Evolutionary conservation across 1,284 basidiomycete species (phyloP).

Genomic region (Sphagnurus paluster): DNA sequence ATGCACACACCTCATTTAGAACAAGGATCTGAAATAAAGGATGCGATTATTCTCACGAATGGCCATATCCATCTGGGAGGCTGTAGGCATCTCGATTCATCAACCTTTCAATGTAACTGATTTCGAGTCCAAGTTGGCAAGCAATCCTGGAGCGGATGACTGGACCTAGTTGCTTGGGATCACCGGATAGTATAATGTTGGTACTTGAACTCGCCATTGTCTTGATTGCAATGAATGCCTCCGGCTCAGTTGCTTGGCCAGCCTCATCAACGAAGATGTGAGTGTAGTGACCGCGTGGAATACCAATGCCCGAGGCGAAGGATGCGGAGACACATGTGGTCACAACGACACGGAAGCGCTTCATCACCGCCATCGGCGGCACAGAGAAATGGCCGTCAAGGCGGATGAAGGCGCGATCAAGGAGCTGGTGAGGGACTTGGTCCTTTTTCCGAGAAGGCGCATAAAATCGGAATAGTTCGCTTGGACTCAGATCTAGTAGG

Average conservation of each 20-base stretch:
- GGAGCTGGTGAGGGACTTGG: constrained; percentile 44
- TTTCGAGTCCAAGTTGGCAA: constrained; percentile 48
- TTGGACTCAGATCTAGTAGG: constrained; percentile 38
- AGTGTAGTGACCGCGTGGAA: constrained; percentile 56
- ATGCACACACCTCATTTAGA: not conserved
- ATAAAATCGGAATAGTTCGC: constrained; percentile 60
- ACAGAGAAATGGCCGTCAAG: constrained; percentile 45
- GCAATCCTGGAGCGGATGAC: constrained; percentile 55
- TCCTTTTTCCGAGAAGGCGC: constrained; percentile 55
- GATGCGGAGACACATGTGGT: constrained; percentile 63
- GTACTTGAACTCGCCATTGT: constrained; percentile 51
- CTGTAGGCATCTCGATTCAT: constrained; percentile 52
- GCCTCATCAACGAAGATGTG: constrained; percentile 72
- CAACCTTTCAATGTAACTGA: constrained; percentile 57
- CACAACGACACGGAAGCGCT: constrained; percentile 54
- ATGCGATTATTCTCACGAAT: constrained; percentile 35
- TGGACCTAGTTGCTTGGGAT: constrained; percentile 64
- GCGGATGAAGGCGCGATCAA: constrained; percentile 40
- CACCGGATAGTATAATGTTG: constrained; percentile 59
- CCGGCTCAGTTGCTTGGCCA: constrained; percentile 64
- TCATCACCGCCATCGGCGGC: constrained; percentile 41
- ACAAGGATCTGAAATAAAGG: not conserved
- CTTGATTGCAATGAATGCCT: constrained; percentile 56
- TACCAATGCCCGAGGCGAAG: constrained; percentile 54
- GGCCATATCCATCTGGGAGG: constrained; percentile 34